phyloP scores from a whole-genome alignment of 768 basidiomycete genomes.

The Lactifluus echinatus region DNA sequence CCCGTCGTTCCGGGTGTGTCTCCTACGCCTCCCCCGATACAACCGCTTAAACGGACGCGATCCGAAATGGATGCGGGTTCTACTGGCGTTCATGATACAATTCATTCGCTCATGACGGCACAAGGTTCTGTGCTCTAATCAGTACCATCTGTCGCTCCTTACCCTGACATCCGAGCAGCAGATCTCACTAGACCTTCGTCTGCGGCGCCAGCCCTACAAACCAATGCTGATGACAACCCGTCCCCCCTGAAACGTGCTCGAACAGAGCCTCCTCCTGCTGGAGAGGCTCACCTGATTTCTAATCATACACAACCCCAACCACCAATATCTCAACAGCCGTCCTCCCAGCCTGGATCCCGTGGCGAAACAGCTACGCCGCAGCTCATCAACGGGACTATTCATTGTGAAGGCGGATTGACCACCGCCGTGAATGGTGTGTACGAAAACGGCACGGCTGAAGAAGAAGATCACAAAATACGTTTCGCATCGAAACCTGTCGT shows the following conservation, averaged over 20 bases:
- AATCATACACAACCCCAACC: slow-evolving; percentile 13
- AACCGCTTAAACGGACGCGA: slow-evolving; percentile 50
- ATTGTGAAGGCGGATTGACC: slow-evolving; percentile 31
- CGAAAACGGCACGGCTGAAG: slow-evolving; percentile 34
- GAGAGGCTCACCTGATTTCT: slow-evolving; percentile 2
- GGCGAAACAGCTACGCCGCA: slow-evolving; percentile 15
- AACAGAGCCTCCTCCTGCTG: slow-evolving; percentile 35
- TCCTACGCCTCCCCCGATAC: slow-evolving; percentile 31
- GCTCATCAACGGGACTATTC: slow-evolving; percentile 15
- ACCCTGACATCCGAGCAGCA: slow-evolving; percentile 37
- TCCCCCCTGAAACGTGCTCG: slow-evolving; percentile 68
- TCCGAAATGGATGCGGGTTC: slow-evolving; percentile 57
- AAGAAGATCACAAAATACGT: slow-evolving; percentile 43
- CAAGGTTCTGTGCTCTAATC: slow-evolving; percentile 12
- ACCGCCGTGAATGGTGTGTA: slow-evolving; percentile 36
- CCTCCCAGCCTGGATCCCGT: slow-evolving; percentile 27
- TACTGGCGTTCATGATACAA: slow-evolving; percentile 11
- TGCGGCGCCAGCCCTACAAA: slow-evolving; percentile 31
- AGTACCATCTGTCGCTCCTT: slow-evolving; percentile 27
- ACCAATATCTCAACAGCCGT: slow-evolving; percentile 25
- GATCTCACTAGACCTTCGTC: slow-evolving; percentile 47
- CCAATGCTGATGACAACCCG: slow-evolving; percentile 52
- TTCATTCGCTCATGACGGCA: slow-evolving; percentile 20
- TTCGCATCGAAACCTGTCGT: slow-evolving; percentile 60
- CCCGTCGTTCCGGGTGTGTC: slow-evolving; percentile 22